phyloP scores from a whole-genome alignment of 169 alveolate genomes.

The Plasmodium cynomolgi region DNA sequence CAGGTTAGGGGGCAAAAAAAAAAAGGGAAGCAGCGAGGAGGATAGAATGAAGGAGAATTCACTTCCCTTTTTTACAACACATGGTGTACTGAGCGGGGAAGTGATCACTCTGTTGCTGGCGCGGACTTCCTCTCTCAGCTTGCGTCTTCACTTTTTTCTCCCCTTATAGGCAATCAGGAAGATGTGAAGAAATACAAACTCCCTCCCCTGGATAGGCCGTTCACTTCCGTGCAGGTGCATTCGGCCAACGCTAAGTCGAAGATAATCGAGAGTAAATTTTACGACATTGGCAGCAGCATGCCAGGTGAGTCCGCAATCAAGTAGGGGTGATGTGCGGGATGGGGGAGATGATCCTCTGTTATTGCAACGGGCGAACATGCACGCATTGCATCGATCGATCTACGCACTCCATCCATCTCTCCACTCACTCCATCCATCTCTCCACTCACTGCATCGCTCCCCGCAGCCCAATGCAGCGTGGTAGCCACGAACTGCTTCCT shows the following conservation, averaged over 20 bases:
- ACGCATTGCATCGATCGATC: too few relatives aligned
- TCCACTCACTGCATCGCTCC: not conserved
- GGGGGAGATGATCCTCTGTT: not conserved
- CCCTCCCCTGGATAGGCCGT: not conserved
- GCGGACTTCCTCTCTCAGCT: not conserved
- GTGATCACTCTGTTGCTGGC: not conserved
- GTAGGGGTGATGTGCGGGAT: too few relatives aligned
- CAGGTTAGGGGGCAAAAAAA: not conserved
- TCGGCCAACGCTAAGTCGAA: not conserved
- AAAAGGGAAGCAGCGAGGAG: not conserved
- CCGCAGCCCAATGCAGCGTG: not conserved
- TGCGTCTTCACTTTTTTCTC: not conserved
- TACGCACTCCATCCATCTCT: not conserved
- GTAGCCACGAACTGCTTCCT: slow-evolving; percentile 35
- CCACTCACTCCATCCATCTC: not conserved
- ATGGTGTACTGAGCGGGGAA: not conserved
- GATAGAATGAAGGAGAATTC: not conserved
- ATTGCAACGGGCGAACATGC: not conserved
- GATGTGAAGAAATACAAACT: slow-evolving; percentile 8
- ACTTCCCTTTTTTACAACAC: not conserved
- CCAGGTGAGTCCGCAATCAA: not conserved
- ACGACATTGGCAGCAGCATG: not conserved
- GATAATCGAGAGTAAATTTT: slow-evolving; percentile 8
- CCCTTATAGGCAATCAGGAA: not conserved
- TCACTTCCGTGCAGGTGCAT: slow-evolving; percentile 7